Percentiles rank a stretch among this genome's conserved stretches.
Evolutionary conservation across 108 stramenopile genomes (phyloP).

Genomic region (Tribonema minus): DNA sequence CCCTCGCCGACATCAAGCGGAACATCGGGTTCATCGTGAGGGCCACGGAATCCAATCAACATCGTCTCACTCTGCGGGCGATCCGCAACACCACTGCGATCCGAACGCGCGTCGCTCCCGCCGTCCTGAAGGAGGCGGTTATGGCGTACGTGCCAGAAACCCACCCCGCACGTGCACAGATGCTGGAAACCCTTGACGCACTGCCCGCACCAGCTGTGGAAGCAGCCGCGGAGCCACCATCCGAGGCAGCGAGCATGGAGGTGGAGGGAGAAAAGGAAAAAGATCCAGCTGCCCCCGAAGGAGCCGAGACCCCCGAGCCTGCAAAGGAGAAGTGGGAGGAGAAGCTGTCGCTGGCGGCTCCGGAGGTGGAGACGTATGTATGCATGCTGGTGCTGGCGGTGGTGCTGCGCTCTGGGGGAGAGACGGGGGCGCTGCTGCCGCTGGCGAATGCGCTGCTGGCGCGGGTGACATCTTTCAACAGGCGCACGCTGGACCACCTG

Average conservation of each 20-base stretch:
- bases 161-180: background rate
- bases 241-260: background rate
- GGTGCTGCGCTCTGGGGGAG: constrained; percentile 14
- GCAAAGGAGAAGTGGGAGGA: background rate
- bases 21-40: constrained; percentile 36
- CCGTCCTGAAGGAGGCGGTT: background rate
- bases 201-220: background rate
- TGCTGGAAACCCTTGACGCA: background rate
- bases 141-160: background rate
- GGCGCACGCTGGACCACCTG: constrained; percentile 22
- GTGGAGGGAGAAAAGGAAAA: background rate
- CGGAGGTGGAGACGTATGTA: constrained; percentile 36
- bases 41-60: constrained; percentile 12
- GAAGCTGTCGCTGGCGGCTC: background rate
- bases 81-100: constrained; percentile 21
- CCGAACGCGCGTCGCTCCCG: background rate
- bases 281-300: background rate
- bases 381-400: constrained; percentile 15
- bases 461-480: constrained; percentile 15
- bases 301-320: background rate
- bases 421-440: constrained; percentile 8
- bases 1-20: constrained; percentile 31
- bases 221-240: background rate
- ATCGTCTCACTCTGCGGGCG: constrained; percentile 31
- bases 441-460: constrained; percentile 21